Evolutionary conservation across 768 basidiomycete genomes (phyloP), one percentile per base, ranked within the genome.

Genomic region (Pleurotus pulmonarius): DNA sequence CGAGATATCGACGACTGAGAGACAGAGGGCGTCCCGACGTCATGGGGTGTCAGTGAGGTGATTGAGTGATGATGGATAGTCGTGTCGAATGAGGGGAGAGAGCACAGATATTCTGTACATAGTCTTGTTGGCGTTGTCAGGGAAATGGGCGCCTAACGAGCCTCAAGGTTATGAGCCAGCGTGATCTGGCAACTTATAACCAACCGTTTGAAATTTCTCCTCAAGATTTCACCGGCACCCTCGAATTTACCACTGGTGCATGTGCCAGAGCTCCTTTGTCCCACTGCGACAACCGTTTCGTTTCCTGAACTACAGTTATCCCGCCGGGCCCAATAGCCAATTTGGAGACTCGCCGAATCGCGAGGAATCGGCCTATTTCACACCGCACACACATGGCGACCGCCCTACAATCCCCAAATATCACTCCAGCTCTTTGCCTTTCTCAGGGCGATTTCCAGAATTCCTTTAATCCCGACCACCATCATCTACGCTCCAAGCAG

Each of bases 351-450:
- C 34, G 34, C 48, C 48, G 48, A 49, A 49, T 29, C 48, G 48
- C 48, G 29, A 53, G 51, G 51, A 41, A 25, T 39, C 51, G 5
- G 34, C 51, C 12, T 41, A 53, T 40, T 53, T 53, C 39, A 40
- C 51, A 53, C 39, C 37, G 13, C 51, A 40, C 41, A 41, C 51
- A 53, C 51, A 53, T 53, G 51, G 51, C 51, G 18, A 41, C 29
- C 29, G 29, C 51, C 51, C 51, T 53, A 41, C 38, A 18, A 34
- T 22, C 51, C 51, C 51, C 51, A 53, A 53, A 53, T 53, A 53
- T 53, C 51, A 22, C 41, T 26, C 12, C 1, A 53, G 20, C 15
- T 25, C 26, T 51, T 51, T 16, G n/a, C 49, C 49, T 16, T 51
- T 51, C 51, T 53, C 51, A 53, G 51, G 51, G 51, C 37, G 51